Evolutionary conservation across 73 alveolate genomes (phyloP).

Genomic region (Paramecium primaurelia): DNA sequence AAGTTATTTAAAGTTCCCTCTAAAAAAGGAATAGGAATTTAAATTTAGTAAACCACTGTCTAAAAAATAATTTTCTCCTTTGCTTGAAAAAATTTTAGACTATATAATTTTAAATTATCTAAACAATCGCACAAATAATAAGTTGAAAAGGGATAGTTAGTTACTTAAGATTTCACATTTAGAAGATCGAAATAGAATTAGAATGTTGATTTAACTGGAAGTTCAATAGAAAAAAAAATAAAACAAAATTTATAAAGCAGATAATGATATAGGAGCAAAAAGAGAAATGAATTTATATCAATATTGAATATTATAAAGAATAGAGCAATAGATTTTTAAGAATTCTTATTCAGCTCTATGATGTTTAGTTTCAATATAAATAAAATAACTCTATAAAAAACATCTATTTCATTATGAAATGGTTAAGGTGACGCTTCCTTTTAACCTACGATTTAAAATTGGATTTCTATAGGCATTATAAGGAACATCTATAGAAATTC

Average conservation of each 20-base stretch:
- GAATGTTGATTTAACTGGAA: not conserved
- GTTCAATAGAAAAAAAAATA: not conserved
- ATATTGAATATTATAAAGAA: not conserved
- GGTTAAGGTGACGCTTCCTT: not conserved
- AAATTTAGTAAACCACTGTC: not conserved
- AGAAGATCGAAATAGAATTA: not conserved
- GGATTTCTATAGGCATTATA: conserved; percentile 3
- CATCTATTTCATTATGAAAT: not conserved
- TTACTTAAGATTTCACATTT: not conserved
- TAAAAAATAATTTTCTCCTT: not conserved
- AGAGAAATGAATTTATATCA: not conserved
- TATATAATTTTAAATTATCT: not conserved
- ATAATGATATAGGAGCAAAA: not conserved
- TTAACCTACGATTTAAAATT: not conserved
- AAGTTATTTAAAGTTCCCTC: not conserved
- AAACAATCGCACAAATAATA: not conserved
- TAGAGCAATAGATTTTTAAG: not conserved
- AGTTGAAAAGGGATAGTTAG: not conserved
- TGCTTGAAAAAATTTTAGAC: not conserved
- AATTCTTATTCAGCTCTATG: not conserved
- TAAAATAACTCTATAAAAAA: not conserved
- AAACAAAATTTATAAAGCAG: not conserved
- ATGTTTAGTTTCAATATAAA: no score
- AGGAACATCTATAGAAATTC: not conserved
- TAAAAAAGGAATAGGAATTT: not conserved